Evolutionary conservation across 768 basidiomycete genomes (phyloP), one percentile per base, ranked within the genome.

Genomic region (Cyclocybe aegerita): DNA sequence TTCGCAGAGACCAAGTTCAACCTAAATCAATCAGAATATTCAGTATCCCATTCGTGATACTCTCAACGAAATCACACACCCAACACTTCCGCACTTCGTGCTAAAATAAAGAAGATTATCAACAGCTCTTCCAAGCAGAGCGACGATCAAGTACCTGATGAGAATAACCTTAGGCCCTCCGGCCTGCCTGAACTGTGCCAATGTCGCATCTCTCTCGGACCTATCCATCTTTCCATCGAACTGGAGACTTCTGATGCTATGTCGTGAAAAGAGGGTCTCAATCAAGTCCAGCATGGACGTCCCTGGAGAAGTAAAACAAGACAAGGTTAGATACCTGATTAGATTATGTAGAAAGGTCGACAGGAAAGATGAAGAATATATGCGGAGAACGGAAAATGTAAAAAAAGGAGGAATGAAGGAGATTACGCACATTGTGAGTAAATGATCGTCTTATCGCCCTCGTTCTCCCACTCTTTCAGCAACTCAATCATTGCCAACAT

Each of bases 201-300:
- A 58, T 1, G 75, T 70, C 8, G 61, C 60, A 50, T 86, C 85
- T 47, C 85, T 74, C 30, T 72, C 65, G 5, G 64, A 58, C 23
- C 79, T 70, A 52, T 78, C 72, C 86, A 88, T 87, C 61, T 73
- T 76, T n/a, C 86, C 86, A 53, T 88, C 86, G 57, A 84, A 87
- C 6, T 85, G 73, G 49, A 87, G 60, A 50, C 58, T 78, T 40
- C 76, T 72, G 12, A 87, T 79, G 0, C 82, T 83, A 59, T 85
- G 67, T 17, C 83, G 74, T 7, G 74, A 72, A 55, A 88, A 78
- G 17, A 84, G 46, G n/a, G 69, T 79, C 54, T 85, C 84, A 37
- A 86, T 65, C 12, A 86, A 68, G 60, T 86, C 81, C 32, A 88
- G 75, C 81, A 86, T 85, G 0, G 83, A 83, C 0, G 86, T 88